Evolutionary conservation across 495 filamentous ascomycete species (phyloP), one percentile per base, ranked within the genome.

Genomic region (Neurospora sp.): DNA sequence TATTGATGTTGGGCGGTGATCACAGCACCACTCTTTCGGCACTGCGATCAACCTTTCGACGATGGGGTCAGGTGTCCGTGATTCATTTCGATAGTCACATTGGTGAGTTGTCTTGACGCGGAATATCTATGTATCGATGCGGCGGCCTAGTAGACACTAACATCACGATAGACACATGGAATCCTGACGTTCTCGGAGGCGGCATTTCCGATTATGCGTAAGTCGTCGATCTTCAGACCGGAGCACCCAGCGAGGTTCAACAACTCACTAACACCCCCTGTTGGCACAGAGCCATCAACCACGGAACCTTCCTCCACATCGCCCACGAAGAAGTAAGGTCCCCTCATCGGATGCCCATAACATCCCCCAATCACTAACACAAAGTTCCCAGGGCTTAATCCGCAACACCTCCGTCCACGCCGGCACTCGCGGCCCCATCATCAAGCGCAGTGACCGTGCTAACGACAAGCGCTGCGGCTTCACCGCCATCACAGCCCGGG

Each of bases 401-500:
- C 89, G 84, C 69, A 94, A 95, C 78, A 91, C 88, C 44, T 93
- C 92, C 81, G 94, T 97, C 81, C 94, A 96, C 77, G 92, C 91
- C 14, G 94, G 94, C 44, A 94, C 95, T 75, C 91, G 94, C 42
- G 94, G 90, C 0, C 93, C 91, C 0, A 82, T 97, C 1, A 89
- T 86, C 20, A 90, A 90, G 0, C 79, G 80, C 18, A 89, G 86
- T 0, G 93, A 96, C 78, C 91, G 94, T 75, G 87, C 91, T 70
- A 95, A 96, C 76, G 94, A 97, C 77, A 87, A 90, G 20, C 91
- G 93, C 69, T 94, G 92, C 75, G 93, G 94, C 0, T 97, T 97
- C 79, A 83, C 90, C 42, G 90, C 90, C 71, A 86, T 96, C n/a
- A 92, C 92, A 53, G 93, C 94, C 0, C 83, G 93, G 6, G 93